A percentile compares a stretch with the other conserved stretches of the same genome.
Evolutionary conservation across 2,329 filamentous ascomycete genomes (phyloP).

Genomic region (Emmonsiellopsis sp.): DNA sequence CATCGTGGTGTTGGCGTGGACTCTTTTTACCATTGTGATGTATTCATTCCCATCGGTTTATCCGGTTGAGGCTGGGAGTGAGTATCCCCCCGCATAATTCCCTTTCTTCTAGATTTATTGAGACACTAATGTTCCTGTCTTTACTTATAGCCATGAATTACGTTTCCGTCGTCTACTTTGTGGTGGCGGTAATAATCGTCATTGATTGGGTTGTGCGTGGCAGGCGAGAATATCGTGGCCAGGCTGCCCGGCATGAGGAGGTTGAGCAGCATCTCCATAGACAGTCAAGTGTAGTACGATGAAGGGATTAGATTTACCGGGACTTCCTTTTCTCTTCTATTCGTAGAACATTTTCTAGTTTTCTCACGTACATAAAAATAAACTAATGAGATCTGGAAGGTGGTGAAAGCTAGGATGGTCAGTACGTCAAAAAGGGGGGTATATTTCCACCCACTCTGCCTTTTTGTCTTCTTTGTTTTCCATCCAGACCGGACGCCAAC

Average conservation of each 20-base stretch:
- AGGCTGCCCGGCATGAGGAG: constrained; percentile 16
- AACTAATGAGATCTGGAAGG: too few species aligned
- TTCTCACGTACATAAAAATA: too few species aligned
- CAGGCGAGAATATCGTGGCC: constrained; percentile 20
- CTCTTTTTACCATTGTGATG: constrained; percentile 38
- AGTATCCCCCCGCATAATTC: constrained; percentile 8
- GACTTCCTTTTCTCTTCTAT: too few species aligned
- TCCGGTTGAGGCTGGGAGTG: constrained; percentile 26
- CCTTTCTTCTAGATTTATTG: not conserved
- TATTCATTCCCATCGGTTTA: constrained; percentile 32
- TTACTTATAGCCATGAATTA: constrained; percentile 31
- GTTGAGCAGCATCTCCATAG: constrained; percentile 5
- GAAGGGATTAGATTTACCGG: not conserved
- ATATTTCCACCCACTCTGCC: too few species aligned
- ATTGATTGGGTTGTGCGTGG: constrained; percentile 28
- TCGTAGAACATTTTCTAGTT: too few species aligned
- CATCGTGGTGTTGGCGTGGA: constrained; percentile 37
- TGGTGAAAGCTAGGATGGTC: too few species aligned
- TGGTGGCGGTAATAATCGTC: constrained; percentile 25
- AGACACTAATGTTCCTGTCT: not conserved
- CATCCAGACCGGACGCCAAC: too few species aligned
- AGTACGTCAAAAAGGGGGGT: too few species aligned
- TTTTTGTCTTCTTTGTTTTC: too few species aligned
- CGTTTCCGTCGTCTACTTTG: constrained; percentile 28
- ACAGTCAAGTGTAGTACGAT: not conserved